Evolutionary conservation across 1,284 basidiomycete genomes (phyloP), one percentile per base, ranked within the genome.

Genomic region (Sparassis latifolia): DNA sequence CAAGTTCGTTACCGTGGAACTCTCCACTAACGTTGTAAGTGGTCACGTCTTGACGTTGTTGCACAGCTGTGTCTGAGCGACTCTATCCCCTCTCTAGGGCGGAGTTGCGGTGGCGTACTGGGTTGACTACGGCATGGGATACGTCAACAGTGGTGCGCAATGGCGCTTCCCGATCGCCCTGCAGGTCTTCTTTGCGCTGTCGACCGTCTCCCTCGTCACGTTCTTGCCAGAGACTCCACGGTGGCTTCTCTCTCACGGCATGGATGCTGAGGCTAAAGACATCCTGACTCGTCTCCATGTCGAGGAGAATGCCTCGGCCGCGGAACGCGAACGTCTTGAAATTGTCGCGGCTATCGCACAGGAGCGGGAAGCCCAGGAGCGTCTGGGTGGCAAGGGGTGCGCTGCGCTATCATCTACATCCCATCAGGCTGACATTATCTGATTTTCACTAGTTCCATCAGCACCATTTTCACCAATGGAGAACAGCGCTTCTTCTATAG

Each of bases 91-190:
- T n/a, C 9, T 42, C 9, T 28, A 42, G 40, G 40, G 40, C 6
- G 40, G 40, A 7, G 40, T 42, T 28, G 40, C 40, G 5, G 40
- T 42, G 49, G 77, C 77, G 28, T 76, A 77, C 7, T 79, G 77
- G 77, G 72, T 75, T 77, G 79, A 78, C 0, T 82, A 73, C 58
- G 79, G 79, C 20, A 78, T 77, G 2, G 80, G 80, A 71, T 66
- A 74, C 46, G 71, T 82, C 49, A 63, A 62, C 0, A 69, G 57
- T 41, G 75, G 70, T 49, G 81, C 78, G 79, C 63, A 74, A 2
- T 82, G 80, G 80, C 65, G 80, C 33, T 74, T 84, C 42, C 82
- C 82, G 0, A 81, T 80, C 27, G 70, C 77, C 4, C 64, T 81
- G 30, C 80, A 82, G 58, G 61, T 84, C 32, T 56, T 65, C 46